Percentiles rank a stretch among this genome's conserved stretches.
These are phyloP conservation scores for Colletotrichum noveboracense DNA, from an alignment of 2,329 filamentous ascomycete genomes.

Conservation along the genomic window DNA sequence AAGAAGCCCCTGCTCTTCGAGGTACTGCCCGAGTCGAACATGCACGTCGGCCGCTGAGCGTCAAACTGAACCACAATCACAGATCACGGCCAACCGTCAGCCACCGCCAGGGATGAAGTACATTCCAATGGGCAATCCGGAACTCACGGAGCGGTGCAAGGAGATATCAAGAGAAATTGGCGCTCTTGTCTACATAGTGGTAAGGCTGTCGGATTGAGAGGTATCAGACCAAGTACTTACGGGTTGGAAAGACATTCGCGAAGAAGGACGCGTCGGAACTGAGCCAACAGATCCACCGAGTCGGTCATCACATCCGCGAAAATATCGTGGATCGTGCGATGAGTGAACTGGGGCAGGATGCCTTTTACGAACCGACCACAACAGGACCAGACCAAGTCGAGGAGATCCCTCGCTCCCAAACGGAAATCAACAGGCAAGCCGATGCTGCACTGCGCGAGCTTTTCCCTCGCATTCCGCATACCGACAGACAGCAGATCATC, in stretches of 20 bases:
- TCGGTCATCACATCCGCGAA: constrained; percentile 65
- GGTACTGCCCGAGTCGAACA: constrained; percentile 44
- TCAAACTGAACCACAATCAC: constrained; percentile 7
- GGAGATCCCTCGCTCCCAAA: constrained; percentile 63
- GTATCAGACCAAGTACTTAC: neutral
- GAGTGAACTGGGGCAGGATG: constrained; percentile 20
- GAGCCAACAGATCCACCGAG: constrained; percentile 60
- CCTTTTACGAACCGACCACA: constrained; percentile 21
- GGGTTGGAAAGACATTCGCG: neutral
- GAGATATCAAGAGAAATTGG: constrained; percentile 66
- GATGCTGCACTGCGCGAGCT: constrained; percentile 67
- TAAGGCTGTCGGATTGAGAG: constrained; percentile 37
- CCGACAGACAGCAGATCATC: constrained; percentile 67
- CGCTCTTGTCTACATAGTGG: constrained; percentile 71
- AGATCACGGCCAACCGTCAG: constrained; percentile 57
- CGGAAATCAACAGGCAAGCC: constrained; percentile 66
- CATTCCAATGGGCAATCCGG: constrained; percentile 66
- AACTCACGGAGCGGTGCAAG: constrained; percentile 66
- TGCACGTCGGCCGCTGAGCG: neutral
- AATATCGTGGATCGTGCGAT: constrained; percentile 63
- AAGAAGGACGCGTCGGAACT: constrained; percentile 40
- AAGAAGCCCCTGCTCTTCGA: constrained; percentile 68
- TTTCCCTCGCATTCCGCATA: constrained; percentile 70
- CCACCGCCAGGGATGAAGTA: constrained; percentile 69
- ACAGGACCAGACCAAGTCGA: constrained; percentile 37